Evolutionary conservation across 148 eudicot species (phyloP).

Genomic region (Persicaria maculosa): DNA sequence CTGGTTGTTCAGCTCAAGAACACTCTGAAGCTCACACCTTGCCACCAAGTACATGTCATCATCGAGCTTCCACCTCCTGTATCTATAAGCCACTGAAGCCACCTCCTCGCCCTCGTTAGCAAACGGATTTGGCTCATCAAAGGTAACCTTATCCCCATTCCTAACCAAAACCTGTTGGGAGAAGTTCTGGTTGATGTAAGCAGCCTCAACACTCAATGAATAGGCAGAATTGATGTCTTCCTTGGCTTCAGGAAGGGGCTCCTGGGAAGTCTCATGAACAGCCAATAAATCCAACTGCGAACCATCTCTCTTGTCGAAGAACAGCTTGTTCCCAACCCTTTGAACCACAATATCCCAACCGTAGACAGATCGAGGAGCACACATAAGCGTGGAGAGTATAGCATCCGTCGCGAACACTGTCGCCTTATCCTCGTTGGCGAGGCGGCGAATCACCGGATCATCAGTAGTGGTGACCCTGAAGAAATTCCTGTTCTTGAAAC

Average conservation of each 20-base stretch:
- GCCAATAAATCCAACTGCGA: constrained; percentile 70
- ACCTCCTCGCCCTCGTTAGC: constrained; percentile 89
- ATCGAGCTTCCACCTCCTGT: constrained; percentile 85
- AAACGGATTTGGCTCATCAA: constrained; percentile 85
- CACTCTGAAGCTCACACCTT: constrained; percentile 84
- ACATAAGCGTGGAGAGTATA: constrained; percentile 69
- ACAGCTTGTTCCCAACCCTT: constrained; percentile 84
- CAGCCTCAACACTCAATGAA: constrained; percentile 76
- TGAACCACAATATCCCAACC: constrained; percentile 94
- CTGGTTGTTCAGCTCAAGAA: constrained; percentile 49
- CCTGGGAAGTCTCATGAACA: constrained; percentile 85
- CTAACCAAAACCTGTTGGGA: constrained; percentile 84
- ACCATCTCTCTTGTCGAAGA: constrained; percentile 86
- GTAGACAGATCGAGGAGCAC: constrained; percentile 76
- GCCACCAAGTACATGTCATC: constrained; percentile 67
- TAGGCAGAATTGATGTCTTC: constrained; percentile 85
- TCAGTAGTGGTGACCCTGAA: constrained; percentile 88
- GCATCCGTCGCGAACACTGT: constrained; percentile 85
- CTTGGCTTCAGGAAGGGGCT: constrained; percentile 76
- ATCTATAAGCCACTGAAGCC: constrained; percentile 83
- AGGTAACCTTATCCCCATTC: constrained; percentile 65
- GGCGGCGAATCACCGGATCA: constrained; percentile 72
- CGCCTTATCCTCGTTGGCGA: constrained; percentile 92
- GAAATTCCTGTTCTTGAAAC: constrained; percentile 85
- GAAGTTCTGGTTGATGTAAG: constrained; percentile 85